Evolutionary conservation across 306 rosid species (phyloP).

Genomic region (Vicia sativa): DNA sequence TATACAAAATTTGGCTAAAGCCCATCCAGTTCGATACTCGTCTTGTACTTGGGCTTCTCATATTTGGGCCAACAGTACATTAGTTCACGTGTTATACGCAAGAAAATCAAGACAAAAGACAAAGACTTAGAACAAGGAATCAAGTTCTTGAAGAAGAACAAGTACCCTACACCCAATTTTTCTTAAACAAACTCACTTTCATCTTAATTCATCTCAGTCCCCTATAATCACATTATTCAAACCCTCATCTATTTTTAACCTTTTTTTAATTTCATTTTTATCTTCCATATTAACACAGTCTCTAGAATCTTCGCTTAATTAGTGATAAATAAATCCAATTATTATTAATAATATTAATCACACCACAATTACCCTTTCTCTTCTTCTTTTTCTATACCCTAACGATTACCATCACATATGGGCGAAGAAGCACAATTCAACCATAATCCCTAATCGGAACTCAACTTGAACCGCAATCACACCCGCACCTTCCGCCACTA

Average conservation of each 20-base stretch:
- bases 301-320: conserved; percentile 7
- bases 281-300: neutral
- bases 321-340: too few species aligned
- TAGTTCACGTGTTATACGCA: conserved; percentile 39
- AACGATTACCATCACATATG: conserved; percentile 53
- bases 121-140: neutral
- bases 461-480: conserved; percentile 47
- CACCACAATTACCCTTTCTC: neutral
- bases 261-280: neutral
- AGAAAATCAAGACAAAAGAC: conserved; percentile 6
- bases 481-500: conserved; percentile 39
- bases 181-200: conserved; percentile 17
- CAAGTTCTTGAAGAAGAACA: neutral
- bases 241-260: neutral
- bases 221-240: neutral
- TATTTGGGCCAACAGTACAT: neutral
- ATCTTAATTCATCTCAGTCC: neutral
- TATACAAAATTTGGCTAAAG: too few species aligned
- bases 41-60: neutral
- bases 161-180: conserved; percentile 14
- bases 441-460: neutral
- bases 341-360: neutral
- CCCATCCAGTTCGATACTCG: too few species aligned
- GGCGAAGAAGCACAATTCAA: conserved; percentile 75
- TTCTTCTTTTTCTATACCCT: neutral